These are phyloP conservation scores for Chlorella variabilis DNA, from an alignment of 163 green algal genomes.

Conservation along the genomic window DNA sequence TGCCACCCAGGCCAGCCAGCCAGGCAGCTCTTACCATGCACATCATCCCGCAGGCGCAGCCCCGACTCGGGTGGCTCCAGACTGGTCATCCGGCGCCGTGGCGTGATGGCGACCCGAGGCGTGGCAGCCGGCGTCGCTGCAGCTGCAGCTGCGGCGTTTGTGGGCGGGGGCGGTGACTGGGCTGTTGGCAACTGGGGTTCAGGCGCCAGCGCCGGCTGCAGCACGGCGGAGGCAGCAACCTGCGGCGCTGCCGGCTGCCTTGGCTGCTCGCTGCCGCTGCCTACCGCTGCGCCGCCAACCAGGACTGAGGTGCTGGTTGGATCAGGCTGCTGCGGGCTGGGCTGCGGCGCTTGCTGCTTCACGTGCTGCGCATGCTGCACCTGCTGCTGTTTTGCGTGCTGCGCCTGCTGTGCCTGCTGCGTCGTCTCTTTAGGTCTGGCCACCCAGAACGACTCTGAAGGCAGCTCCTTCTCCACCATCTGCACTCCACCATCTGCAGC, in stretches of 20 bases:
- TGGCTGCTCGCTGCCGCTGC: no score
- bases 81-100: background rate
- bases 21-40: background rate
- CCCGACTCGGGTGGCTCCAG: conserved; percentile 13
- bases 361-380: no score
- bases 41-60: conserved; percentile 1
- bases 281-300: background rate
- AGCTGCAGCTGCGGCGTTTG: background rate
- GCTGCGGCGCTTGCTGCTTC: background rate
- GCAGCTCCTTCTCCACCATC: conserved; percentile 9
- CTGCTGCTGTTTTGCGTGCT: no score
- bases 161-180: no score
- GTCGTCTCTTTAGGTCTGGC: background rate
- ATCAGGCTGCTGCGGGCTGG: background rate
- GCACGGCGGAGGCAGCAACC: no score
- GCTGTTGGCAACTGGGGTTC: background rate
- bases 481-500: background rate
- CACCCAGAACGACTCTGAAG: conserved; percentile 12
- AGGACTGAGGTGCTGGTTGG: background rate
- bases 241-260: no score
- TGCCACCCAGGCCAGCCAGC: background rate
- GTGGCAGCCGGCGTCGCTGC: background rate
- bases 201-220: background rate
- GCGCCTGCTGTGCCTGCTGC: background rate
- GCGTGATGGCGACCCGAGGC: background rate